These are phyloP conservation scores for Hypseocharis bilobata DNA, from an alignment of 441 rosid genomes.

Conservation along the genomic window DNA sequence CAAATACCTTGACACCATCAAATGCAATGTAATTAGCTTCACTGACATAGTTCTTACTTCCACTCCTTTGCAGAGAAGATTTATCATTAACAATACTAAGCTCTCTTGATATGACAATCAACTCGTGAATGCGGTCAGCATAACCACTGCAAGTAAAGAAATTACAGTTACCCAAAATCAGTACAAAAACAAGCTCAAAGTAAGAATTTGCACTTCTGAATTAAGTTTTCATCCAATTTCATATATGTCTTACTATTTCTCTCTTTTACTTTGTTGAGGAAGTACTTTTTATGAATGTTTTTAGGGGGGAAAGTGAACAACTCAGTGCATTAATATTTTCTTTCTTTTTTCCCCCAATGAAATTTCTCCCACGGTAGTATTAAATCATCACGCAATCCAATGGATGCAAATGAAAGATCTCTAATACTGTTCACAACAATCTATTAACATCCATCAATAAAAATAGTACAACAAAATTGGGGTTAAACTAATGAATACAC, in stretches of 20 bases:
- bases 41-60: constrained; percentile 61
- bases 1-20: constrained; percentile 80
- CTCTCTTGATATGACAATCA: constrained; percentile 79
- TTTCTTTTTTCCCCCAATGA: neutral
- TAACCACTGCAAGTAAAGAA: constrained; percentile 58
- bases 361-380: neutral
- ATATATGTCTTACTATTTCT: neutral
- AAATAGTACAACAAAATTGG: neutral
- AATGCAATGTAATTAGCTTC: constrained; percentile 88
- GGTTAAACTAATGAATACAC: too few relatives aligned
- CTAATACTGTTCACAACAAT: neutral
- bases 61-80: constrained; percentile 52
- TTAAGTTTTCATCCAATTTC: neutral
- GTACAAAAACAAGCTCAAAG: constrained; percentile 12
- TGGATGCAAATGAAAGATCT: neutral
- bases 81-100: constrained; percentile 48
- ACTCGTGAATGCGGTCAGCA: constrained; percentile 95
- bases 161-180: neutral
- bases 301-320: neutral
- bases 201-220: neutral
- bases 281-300: constrained; percentile 2
- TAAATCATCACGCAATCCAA: neutral
- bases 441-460: neutral
- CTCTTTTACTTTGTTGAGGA: neutral
- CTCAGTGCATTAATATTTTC: neutral